Evolutionary conservation across 176 grass and related monocot genomes (phyloP).

Genomic region (Metroxylon sagu): DNA sequence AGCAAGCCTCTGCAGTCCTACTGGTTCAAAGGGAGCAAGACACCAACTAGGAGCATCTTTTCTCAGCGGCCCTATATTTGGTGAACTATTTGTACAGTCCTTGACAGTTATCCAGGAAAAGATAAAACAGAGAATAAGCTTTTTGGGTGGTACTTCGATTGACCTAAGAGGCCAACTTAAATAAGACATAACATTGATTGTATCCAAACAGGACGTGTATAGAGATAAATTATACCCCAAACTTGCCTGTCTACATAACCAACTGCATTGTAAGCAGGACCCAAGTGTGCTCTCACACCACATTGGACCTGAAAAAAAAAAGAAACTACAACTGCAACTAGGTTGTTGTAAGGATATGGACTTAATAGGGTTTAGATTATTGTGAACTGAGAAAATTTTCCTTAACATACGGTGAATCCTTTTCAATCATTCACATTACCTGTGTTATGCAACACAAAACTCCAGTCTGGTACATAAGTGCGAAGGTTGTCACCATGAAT

Average conservation of each 20-base stretch:
- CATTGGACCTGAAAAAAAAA: slow-evolving; percentile 27
- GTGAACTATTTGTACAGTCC: slow-evolving; percentile 50
- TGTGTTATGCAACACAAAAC: slow-evolving; percentile 32
- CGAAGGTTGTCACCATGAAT: slow-evolving; percentile 47
- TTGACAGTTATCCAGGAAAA: not conserved
- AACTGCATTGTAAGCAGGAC: slow-evolving; percentile 59
- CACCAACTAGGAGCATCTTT: slow-evolving; percentile 47
- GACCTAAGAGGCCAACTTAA: too few species aligned
- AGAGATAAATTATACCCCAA: slow-evolving; percentile 63
- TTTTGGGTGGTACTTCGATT: too few species aligned
- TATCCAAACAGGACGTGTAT: slow-evolving; percentile 58
- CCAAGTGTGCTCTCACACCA: slow-evolving; percentile 44
- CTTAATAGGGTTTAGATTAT: too few species aligned
- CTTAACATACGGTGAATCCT: slow-evolving; percentile 27
- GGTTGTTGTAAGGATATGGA: too few species aligned
- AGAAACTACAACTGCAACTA: too few species aligned
- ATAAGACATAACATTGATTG: slow-evolving; percentile 31
- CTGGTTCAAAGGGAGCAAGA: slow-evolving; percentile 56
- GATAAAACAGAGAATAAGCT: too few species aligned
- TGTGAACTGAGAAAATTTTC: not conserved
- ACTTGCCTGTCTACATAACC: slow-evolving; percentile 55
- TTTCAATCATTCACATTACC: slow-evolving; percentile 46
- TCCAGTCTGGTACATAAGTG: slow-evolving; percentile 56
- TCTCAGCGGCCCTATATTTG: slow-evolving; percentile 30
- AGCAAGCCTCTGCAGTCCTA: slow-evolving; percentile 46